A percentile compares a stretch with the other conserved stretches of the same genome.
Conservation (phyloP, 192 early-diverging fungal genomes). For the Irineochytrium annulatum region DNA sequence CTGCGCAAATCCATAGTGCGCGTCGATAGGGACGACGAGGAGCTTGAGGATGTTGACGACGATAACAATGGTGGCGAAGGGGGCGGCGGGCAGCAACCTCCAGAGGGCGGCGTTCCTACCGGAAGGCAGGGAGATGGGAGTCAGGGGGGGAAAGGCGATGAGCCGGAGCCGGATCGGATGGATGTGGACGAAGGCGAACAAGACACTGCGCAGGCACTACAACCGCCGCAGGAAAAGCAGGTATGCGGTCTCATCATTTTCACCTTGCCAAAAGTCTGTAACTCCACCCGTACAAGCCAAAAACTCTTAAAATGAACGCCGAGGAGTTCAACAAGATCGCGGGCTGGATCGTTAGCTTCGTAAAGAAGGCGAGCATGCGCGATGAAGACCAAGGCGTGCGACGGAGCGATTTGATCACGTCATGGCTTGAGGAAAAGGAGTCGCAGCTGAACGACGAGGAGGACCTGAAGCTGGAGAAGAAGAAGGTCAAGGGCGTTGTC, state of each 20-base stretch:
- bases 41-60: conserved; percentile 53
- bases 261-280: too few species aligned
- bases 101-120: neutral
- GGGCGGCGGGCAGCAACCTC: neutral
- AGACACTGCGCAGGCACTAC: too few species aligned
- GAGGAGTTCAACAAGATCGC: conserved; percentile 49
- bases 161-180: conserved; percentile 34
- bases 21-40: conserved; percentile 34
- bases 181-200: conserved; percentile 9
- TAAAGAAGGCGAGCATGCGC: conserved; percentile 17
- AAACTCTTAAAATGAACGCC: conserved; percentile 32
- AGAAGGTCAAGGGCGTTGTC: conserved; percentile 65
- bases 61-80: conserved; percentile 24
- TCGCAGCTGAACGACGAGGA: conserved; percentile 60
- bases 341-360: conserved; percentile 34
- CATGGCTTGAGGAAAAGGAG: conserved; percentile 68
- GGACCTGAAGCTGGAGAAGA: conserved; percentile 50
- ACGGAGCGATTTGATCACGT: conserved; percentile 58
- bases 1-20: conserved; percentile 83
- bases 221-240: neutral
- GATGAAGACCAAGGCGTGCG: conserved; percentile 29
- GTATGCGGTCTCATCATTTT: neutral
- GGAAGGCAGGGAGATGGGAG: conserved; percentile 16
- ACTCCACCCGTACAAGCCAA: neutral
- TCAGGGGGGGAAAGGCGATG: neutral